These are phyloP conservation scores for Suillus brevipes DNA, from an alignment of 768 basidiomycete species.

Conservation along the genomic window DNA sequence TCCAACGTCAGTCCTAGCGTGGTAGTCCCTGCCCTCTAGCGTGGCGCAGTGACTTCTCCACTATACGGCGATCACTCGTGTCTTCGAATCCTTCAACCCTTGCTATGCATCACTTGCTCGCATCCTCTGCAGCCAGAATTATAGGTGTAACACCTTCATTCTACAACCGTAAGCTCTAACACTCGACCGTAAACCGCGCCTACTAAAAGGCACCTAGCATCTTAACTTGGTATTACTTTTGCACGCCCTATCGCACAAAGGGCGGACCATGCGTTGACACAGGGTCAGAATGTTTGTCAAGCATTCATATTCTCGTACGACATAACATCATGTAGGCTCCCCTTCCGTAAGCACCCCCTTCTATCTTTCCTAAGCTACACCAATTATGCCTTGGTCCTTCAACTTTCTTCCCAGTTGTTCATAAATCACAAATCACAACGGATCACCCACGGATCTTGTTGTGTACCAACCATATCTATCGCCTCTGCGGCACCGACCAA, in stretches of 20 bases:
- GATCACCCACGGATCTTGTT: constrained; percentile 1
- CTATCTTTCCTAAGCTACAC: constrained; percentile 3
- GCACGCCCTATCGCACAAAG: neutral
- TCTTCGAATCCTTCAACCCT: no score
- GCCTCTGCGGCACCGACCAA: constrained; percentile 1
- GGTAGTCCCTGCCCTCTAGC: no score
- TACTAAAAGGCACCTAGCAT: neutral
- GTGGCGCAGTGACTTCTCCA: no score
- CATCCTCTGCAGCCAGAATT: no score
- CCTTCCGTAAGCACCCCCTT: neutral
- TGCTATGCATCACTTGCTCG: no score
- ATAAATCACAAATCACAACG: neutral
- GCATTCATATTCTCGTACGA: constrained; percentile 3
- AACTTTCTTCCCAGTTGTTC: neutral
- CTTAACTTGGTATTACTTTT: neutral
- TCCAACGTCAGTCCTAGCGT: no score
- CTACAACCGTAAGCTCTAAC: neutral
- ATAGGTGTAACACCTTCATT: neutral
- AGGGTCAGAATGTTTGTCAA: neutral
- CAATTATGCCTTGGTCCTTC: neutral
- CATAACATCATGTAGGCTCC: neutral
- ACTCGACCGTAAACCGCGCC: no score
- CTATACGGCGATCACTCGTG: no score
- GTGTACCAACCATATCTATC: neutral
- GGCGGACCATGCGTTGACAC: neutral